Evolutionary conservation across 768 basidiomycete genomes (phyloP), one percentile per base, ranked within the genome.

Genomic region (Lentinula lateritia): DNA sequence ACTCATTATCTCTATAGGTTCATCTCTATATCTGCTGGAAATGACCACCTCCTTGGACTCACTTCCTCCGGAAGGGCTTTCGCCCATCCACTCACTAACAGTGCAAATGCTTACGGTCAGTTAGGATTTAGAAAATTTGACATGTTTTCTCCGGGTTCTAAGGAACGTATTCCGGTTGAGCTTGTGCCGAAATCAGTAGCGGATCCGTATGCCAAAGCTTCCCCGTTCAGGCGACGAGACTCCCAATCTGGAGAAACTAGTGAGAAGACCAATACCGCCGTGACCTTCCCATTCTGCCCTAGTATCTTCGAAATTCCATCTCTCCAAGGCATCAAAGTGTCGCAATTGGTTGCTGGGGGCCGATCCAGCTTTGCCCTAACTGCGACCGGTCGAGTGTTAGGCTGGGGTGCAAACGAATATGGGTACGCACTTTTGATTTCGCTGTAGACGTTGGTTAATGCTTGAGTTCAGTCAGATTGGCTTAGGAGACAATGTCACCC

Each of bases 341-440:
- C 79, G 18, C 87, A 92, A 71, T 77, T 93, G 48, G 86, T 86
- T 34, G 83, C 93, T 28, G 92, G 92, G 2, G 77, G 78, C 42
- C 80, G 86, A 59, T 86, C 82, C 52, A 93, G 90, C 67, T 93
- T 92, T 68, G 87, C 80, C 9, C 77, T 85, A 28, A 93, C 92
- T 0, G 61, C 65, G 3, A 66, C 77, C 2, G 95, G 93, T 1
- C 78, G 85, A 58, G 90, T 95, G 9, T 80, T 98, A 18, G 92
- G 87, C 0, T 96, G 91, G 85, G 95, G 95, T 50, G 92, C 92
- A 1, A 96, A 97, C 70, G 87, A 91, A 64, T 89, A 81, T 66
- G 93, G 93, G 89, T 89, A 65, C 56, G 81, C 63, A 7, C 3
- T 58, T 34, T 16, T 20, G 18, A 41, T 41, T 52, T 9, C 15